phyloP scores from a whole-genome alignment of 1,139 yeast species.

The Candida mesenterica region DNA sequence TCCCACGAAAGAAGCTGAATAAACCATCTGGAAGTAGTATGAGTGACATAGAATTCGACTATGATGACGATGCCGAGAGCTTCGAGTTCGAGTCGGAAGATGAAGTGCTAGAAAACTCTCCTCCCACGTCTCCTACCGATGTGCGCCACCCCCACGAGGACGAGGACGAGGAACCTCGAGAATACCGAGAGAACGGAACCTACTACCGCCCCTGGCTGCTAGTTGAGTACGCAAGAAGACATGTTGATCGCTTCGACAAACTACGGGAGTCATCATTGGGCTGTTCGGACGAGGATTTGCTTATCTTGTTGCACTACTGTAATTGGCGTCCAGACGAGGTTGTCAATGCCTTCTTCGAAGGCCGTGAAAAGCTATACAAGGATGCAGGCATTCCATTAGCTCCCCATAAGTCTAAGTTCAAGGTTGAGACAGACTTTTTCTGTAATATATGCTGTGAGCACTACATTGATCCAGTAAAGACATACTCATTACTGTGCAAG shows the following conservation, averaged over 20 bases:
- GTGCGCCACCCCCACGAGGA: conserved; percentile 4
- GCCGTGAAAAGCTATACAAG: conserved; percentile 41
- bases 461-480: conserved; percentile 25
- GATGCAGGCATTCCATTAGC: conserved; percentile 47
- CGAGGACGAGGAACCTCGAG: conserved; percentile 3
- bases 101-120: conserved; percentile 8
- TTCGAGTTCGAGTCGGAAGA: conserved; percentile 15
- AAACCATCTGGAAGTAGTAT: too few relatives aligned
- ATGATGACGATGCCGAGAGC: conserved; percentile 10
- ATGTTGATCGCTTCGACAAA: conserved; percentile 16
- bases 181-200: conserved; percentile 8
- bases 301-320: conserved; percentile 55
- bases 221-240: conserved; percentile 23
- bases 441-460: conserved; percentile 77
- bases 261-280: conserved; percentile 25
- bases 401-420: conserved; percentile 4
- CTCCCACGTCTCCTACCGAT: neutral
- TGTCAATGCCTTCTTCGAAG: conserved; percentile 64
- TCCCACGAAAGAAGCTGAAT: too few relatives aligned
- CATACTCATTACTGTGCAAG: conserved; percentile 62
- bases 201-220: conserved; percentile 29
- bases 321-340: conserved; percentile 77
- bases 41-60: conserved; percentile 10
- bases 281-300: conserved; percentile 41
- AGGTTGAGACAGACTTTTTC: conserved; percentile 26